Conservation (phyloP, 306 rosid genomes). For the Hippophae tibetana region DNA sequence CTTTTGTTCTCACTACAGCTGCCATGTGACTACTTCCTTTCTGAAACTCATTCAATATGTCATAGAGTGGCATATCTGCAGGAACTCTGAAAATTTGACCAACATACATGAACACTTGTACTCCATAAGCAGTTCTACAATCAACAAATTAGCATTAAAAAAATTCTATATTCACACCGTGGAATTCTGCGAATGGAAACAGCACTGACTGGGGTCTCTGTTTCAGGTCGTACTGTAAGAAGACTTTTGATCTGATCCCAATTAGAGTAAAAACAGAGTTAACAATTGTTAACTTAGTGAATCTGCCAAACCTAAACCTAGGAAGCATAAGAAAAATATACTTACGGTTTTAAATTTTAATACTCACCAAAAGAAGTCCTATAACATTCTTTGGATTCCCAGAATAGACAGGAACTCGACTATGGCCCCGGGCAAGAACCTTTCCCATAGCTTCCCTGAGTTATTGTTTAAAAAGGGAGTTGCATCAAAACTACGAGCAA, state of each 20-base stretch:
- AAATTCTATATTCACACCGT: slow-evolving; percentile 40
- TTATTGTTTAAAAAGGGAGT: slow-evolving; percentile 7
- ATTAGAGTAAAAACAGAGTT: slow-evolving; percentile 1
- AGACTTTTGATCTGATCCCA: slow-evolving; percentile 80
- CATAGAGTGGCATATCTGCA: slow-evolving; percentile 94
- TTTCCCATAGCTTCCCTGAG: slow-evolving; percentile 98
- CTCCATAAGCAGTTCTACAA: slow-evolving; percentile 12
- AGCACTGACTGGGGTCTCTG: slow-evolving; percentile 90
- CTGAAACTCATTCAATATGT: slow-evolving; percentile 92
- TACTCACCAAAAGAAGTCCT: slow-evolving; percentile 80
- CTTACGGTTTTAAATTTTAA: slow-evolving; percentile 1
- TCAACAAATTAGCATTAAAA: slow-evolving; percentile 7
- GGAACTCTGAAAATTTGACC: slow-evolving; percentile 63
- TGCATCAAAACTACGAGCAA: neutral
- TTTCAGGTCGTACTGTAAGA: slow-evolving; percentile 94
- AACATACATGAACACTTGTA: slow-evolving; percentile 15
- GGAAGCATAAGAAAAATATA: neutral
- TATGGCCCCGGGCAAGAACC: slow-evolving; percentile 93
- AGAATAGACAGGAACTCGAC: slow-evolving; percentile 94
- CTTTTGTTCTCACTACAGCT: slow-evolving; percentile 73
- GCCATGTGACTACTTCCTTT: slow-evolving; percentile 99
- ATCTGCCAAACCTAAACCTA: neutral
- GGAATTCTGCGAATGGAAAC: slow-evolving; percentile 92
- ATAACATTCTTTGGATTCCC: slow-evolving; percentile 84
- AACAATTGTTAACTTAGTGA: neutral